These are phyloP conservation scores for Lepidopterella palustris DNA, from an alignment of 495 filamentous ascomycete genomes.

Conservation along the genomic window DNA sequence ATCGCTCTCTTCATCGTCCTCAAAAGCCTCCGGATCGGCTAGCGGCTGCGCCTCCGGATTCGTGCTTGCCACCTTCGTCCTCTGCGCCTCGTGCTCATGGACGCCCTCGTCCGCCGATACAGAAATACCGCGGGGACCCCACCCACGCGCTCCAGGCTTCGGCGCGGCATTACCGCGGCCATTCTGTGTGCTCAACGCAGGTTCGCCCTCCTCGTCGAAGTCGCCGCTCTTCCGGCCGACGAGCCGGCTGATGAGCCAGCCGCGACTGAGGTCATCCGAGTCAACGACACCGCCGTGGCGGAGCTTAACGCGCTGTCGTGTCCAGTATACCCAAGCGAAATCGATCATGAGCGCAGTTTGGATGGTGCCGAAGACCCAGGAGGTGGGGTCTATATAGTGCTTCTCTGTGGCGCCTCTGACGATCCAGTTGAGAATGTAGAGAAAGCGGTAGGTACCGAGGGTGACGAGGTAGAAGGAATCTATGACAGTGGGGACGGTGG, in stretches of 20 bases:
- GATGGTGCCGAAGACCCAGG: slow-evolving; percentile 76
- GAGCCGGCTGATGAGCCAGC: slow-evolving; percentile 60
- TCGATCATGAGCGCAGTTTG: slow-evolving; percentile 90
- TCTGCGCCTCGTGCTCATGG: slow-evolving; percentile 39
- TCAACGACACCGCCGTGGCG: slow-evolving; percentile 89
- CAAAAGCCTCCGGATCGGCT: slow-evolving; percentile 30
- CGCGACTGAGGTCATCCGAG: slow-evolving; percentile 74
- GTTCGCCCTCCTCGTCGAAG: slow-evolving; percentile 28
- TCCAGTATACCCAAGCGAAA: slow-evolving; percentile 96
- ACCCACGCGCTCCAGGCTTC: slow-evolving; percentile 45
- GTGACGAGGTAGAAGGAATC: slow-evolving; percentile 88
- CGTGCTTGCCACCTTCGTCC: slow-evolving; percentile 2
- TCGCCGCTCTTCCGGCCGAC: slow-evolving; percentile 34
- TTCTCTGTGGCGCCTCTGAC: slow-evolving; percentile 50
- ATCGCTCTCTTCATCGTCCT: slow-evolving; percentile 26
- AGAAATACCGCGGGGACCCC: slow-evolving; percentile 73
- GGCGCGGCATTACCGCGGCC: slow-evolving; percentile 12
- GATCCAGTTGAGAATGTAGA: slow-evolving; percentile 95
- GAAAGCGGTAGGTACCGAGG: slow-evolving; percentile 78
- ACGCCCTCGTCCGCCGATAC: slow-evolving; percentile 74
- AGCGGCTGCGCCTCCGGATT: slow-evolving; percentile 24
- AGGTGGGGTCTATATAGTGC: slow-evolving; percentile 60
- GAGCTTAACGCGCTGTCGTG: slow-evolving; percentile 88
- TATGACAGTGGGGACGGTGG: slow-evolving; percentile 90
- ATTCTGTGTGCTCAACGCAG: slow-evolving; percentile 3